Percentiles rank a stretch among this genome's conserved stretches.
Conservation (phyloP, 441 rosid genomes). For the Francoa sonchifolia region DNA sequence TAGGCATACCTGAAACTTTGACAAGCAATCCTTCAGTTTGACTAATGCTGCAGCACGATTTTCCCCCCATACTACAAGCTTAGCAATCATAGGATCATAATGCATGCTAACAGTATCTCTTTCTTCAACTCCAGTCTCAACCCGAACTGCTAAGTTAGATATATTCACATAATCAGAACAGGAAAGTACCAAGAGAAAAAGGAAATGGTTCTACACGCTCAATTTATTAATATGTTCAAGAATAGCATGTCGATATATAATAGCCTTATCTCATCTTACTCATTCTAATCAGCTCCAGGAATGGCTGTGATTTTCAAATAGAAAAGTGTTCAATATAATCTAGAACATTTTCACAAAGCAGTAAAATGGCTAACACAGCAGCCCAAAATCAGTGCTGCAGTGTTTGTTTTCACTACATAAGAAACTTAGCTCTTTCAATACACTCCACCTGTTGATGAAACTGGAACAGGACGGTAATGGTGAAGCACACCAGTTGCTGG, state of each 20-base stretch:
- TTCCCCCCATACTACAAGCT: slow-evolving; percentile 93
- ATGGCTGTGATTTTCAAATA: not conserved
- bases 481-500: slow-evolving; percentile 91
- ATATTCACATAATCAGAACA: slow-evolving; percentile 14
- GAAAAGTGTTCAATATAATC: too few species aligned
- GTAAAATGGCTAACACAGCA: not conserved
- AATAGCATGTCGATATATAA: too few species aligned
- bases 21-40: slow-evolving; percentile 79
- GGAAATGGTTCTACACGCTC: too few species aligned
- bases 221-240: too few species aligned
- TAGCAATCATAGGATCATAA: slow-evolving; percentile 98
- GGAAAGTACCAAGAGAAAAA: too few species aligned
- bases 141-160: slow-evolving; percentile 42
- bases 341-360: slow-evolving; percentile 1
- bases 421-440: slow-evolving; percentile 2
- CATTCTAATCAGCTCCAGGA: slow-evolving; percentile 6
- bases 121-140: slow-evolving; percentile 92
- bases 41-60: slow-evolving; percentile 68
- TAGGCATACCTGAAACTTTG: slow-evolving; percentile 64
- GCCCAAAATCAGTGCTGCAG: slow-evolving; percentile 1
- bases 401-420: slow-evolving; percentile 3
- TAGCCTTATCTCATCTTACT: slow-evolving; percentile 1
- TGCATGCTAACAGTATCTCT: slow-evolving; percentile 95
- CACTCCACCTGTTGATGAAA: slow-evolving; percentile 57
- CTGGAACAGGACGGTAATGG: slow-evolving; percentile 62